A percentile compares a stretch with the other conserved stretches of the same genome.
Evolutionary conservation across 1,139 yeast genomes (phyloP).

Genomic region (Tardiomyces blankii): DNA sequence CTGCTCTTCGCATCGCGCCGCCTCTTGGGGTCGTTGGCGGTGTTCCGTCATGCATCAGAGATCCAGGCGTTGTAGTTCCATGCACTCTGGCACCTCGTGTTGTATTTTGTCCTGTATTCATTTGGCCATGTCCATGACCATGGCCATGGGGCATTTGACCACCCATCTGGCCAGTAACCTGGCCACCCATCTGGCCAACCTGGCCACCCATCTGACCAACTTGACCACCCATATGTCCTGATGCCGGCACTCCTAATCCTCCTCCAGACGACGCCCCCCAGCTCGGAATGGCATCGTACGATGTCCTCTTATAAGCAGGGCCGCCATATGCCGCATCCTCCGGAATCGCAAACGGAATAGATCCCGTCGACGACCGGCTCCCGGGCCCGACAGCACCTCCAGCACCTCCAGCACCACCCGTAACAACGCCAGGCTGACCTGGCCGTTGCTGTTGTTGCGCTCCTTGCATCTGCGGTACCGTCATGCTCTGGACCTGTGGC

Average conservation of each 20-base stretch:
- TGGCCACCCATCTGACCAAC: too few species aligned
- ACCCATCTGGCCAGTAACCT: too few species aligned
- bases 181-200: too few species aligned
- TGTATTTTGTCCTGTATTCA: too few species aligned
- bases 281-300: background rate
- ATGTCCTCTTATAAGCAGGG: background rate
- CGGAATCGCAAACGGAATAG: background rate
- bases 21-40: background rate
- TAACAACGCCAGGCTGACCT: too few species aligned
- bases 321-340: background rate
- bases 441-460: conserved; percentile 1
- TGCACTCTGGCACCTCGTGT: background rate
- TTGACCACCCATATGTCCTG: too few species aligned
- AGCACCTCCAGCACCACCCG: too few species aligned
- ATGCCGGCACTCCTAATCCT: too few species aligned
- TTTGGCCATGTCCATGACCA: too few species aligned
- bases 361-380: background rate
- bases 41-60: background rate
- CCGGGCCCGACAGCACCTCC: background rate
- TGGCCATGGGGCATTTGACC: too few species aligned
- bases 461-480: conserved; percentile 1
- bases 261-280: background rate
- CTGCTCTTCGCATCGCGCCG: background rate
- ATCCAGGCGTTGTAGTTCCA: background rate
- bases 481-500: too few species aligned